Conservation (phyloP, 345 rosid genomes). For the Boechera stricta region DNA sequence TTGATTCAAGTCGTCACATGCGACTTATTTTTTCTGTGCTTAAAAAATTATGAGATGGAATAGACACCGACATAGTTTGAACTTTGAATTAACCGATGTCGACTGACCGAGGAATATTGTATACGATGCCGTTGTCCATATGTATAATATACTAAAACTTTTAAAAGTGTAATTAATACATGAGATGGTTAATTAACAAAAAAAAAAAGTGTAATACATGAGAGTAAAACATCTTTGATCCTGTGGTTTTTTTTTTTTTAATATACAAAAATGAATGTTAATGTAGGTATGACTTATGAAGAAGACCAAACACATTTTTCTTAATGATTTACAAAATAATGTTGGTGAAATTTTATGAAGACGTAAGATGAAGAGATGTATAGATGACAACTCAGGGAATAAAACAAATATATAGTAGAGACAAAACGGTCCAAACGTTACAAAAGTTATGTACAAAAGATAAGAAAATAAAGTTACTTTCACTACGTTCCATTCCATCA, state of each 20-base stretch:
- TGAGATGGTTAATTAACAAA: too few species aligned
- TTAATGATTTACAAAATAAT: not conserved
- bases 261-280: too few species aligned
- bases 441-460: constrained; percentile 7
- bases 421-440: not conserved
- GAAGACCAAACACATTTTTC: not conserved
- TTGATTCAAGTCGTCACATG: constrained; percentile 33
- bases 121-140: constrained; percentile 13
- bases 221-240: not conserved
- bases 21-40: constrained; percentile 25
- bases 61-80: constrained; percentile 36
- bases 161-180: not conserved
- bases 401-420: not conserved
- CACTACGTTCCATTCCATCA: not conserved
- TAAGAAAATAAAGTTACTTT: constrained; percentile 14
- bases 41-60: constrained; percentile 2
- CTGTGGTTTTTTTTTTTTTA: not conserved
- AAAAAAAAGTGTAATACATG: not conserved
- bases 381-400: not conserved
- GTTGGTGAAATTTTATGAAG: not conserved
- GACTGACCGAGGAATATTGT: constrained; percentile 7
- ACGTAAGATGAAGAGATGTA: not conserved
- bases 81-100: constrained; percentile 4
- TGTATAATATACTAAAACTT: not conserved
- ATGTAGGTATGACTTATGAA: too few species aligned